Base-by-base conservation (phyloP, 139 green algal species). In the Asterochloris sp. region DNA sequence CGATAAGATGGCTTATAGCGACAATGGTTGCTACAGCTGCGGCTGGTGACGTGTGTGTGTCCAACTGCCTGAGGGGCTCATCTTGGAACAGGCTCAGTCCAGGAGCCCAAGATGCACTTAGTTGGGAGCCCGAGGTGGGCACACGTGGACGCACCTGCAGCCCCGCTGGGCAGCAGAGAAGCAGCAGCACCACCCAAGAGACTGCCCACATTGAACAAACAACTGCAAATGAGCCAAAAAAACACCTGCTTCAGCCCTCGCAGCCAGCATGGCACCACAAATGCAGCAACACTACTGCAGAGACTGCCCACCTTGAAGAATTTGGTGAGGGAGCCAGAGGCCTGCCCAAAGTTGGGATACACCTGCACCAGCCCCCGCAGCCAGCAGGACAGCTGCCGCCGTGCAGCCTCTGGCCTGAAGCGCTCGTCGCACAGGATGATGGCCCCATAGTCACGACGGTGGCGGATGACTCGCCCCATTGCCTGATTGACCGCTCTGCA, bases 401-500 rank as follows among this genome's bases (percentile, higher is more conserved):
- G 89, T 54, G 86, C 85, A 71, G 62, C 78, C 38, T 85, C 61
- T 4, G n/a, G 24, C 26, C 60, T 54, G 74, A 96, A 96, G 63
- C 93, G 91, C 85, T 97, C 93, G 84, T 98, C 95, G 13, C 86
- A 90, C 71, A 98, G 85, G 28, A 98, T 88, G 74, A 98, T 92
- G 60, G 94, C 94, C 10, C 97, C 97, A 79, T 96, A 99, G 86
- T 99, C 97, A 74, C 92, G 87, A 10, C 88, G 69, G 88, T 99
- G 97, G 12, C 97, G 91, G 84, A 99, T 99, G 15, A 98, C 96
- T 1, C 97, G 91, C 10, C 97, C 97, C 86, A 99, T 92, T 0
- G 97, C 97, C 87, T 99, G 97, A 86, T 98, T 99, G 29, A 98
- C 94, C 12, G 95, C 96, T 9, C 96, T 89, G 84, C 90, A 88